Conservation (phyloP, 1,284 basidiomycete genomes). For the Thelephora terrestris region DNA sequence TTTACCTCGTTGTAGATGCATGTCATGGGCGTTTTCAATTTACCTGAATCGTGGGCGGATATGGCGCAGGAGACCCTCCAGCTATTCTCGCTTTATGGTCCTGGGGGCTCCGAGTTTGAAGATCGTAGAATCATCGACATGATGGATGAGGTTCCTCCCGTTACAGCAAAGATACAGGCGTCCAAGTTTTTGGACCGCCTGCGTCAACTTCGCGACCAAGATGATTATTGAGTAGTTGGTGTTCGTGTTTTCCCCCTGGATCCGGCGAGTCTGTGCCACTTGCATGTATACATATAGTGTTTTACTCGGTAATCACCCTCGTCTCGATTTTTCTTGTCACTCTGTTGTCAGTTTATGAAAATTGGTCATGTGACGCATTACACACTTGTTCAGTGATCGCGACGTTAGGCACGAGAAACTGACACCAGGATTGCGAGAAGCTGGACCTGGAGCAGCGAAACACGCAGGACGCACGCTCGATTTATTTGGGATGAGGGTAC, state of each 20-base stretch:
- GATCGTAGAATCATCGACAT: constrained; percentile 40
- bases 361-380: too few relatives aligned
- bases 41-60: constrained; percentile 33
- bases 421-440: too few relatives aligned
- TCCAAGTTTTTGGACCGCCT: constrained; percentile 39
- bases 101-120: constrained; percentile 36
- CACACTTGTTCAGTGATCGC: too few relatives aligned
- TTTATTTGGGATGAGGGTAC: constrained; percentile 35
- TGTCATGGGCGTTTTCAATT: constrained; percentile 39
- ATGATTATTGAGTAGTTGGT: not conserved
- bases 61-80: constrained; percentile 40
- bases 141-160: constrained; percentile 34
- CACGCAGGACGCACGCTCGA: not conserved
- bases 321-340: too few relatives aligned
- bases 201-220: constrained; percentile 25
- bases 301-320: too few relatives aligned
- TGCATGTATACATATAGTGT: too few relatives aligned
- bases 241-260: too few relatives aligned
- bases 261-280: too few relatives aligned
- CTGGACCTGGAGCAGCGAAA: too few relatives aligned
- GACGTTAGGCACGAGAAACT: too few relatives aligned
- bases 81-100: constrained; percentile 47
- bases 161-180: constrained; percentile 28
- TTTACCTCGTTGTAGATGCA: constrained; percentile 32
- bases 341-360: too few relatives aligned